phyloP scores from a whole-genome alignment of 2,329 filamentous ascomycete genomes.

The Hypoxylon sp. region DNA sequence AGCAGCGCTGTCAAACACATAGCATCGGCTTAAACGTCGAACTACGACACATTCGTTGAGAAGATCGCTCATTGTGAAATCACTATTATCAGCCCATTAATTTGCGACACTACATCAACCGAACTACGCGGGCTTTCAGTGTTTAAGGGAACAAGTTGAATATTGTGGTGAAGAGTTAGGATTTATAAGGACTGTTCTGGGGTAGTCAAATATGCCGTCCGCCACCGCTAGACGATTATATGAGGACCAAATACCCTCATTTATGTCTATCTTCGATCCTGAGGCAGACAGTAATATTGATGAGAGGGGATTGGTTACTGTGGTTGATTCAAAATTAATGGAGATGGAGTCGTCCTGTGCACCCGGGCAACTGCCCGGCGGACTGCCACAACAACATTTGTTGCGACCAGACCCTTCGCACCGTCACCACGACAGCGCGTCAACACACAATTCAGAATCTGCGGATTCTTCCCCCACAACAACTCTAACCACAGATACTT shows the following conservation, averaged over 20 bases:
- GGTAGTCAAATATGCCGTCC: conserved; percentile 69
- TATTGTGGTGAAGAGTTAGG: conserved; percentile 36
- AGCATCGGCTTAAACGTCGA: conserved; percentile 45
- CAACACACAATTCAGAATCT: conserved; percentile 83
- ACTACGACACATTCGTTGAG: conserved; percentile 49
- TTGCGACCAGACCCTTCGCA: conserved; percentile 68
- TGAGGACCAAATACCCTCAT: conserved; percentile 80
- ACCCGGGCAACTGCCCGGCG: conserved; percentile 53
- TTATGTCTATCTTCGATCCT: conserved; percentile 82
- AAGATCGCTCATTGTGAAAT: conserved; percentile 39
- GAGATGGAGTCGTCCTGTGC: conserved; percentile 60
- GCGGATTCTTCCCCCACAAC: conserved; percentile 96
- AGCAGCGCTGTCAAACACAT: conserved; percentile 66
- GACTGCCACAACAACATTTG: conserved; percentile 57
- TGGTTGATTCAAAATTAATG: conserved; percentile 69
- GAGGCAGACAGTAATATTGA: conserved; percentile 70
- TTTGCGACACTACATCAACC: conserved; percentile 30
- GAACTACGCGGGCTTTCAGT: conserved; percentile 6
- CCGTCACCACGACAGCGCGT: conserved; percentile 83
- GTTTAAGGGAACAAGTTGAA: conserved; percentile 12
- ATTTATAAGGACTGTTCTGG: conserved; percentile 15
- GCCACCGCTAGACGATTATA: conserved; percentile 73
- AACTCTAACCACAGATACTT: conserved; percentile 92
- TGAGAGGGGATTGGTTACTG: conserved; percentile 67
- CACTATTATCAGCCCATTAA: conserved; percentile 34